These are phyloP conservation scores for Eucalyptus coolabah DNA, from an alignment of 345 rosid genomes.

Conservation along the genomic window DNA sequence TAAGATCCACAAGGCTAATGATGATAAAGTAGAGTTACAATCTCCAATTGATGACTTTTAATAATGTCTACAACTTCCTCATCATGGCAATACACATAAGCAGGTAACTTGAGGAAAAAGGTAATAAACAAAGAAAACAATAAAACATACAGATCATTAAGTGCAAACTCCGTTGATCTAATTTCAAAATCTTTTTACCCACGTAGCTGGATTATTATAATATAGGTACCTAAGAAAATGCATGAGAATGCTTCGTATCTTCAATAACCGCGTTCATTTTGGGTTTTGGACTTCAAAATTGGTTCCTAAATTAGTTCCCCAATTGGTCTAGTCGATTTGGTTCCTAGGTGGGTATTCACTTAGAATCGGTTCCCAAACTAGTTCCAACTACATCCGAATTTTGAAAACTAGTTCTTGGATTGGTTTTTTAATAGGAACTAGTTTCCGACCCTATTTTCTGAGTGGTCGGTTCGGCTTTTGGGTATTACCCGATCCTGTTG, in stretches of 20 bases:
- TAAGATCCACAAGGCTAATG: slow-evolving; percentile 5
- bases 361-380: too few relatives aligned
- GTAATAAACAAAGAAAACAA: not conserved
- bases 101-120: slow-evolving; percentile 44
- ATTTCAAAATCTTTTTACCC: not conserved
- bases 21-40: slow-evolving; percentile 52
- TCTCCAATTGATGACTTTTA: slow-evolving; percentile 34
- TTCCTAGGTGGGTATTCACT: too few relatives aligned
- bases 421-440: too few relatives aligned
- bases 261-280: too few relatives aligned
- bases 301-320: too few relatives aligned
- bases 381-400: too few relatives aligned
- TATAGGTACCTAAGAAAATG: not conserved
- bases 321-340: too few relatives aligned
- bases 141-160: not conserved
- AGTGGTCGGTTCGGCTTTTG: too few relatives aligned
- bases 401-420: too few relatives aligned
- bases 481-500: accelerated
- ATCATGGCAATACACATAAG: slow-evolving; percentile 62
- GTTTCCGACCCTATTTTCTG: accelerated
- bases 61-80: slow-evolving; percentile 43
- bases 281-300: too few relatives aligned
- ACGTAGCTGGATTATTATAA: not conserved
- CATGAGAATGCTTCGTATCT: not conserved
- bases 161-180: not conserved